Evolutionary conservation across 2,329 filamentous ascomycete genomes (phyloP).

Genomic region (Sclerotinia nivalis): DNA sequence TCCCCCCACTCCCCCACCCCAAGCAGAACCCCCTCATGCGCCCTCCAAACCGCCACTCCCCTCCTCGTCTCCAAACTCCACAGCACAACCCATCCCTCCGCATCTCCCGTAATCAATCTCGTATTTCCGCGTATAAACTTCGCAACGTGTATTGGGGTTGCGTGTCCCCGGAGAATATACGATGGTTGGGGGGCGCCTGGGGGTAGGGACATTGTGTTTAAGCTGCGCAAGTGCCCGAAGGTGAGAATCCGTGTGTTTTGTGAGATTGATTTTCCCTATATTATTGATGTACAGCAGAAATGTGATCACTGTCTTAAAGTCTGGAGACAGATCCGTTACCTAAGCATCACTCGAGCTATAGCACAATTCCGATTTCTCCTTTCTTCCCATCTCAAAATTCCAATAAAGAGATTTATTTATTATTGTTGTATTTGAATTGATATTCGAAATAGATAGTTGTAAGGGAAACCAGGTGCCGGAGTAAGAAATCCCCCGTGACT

Average conservation of each 20-base stretch:
- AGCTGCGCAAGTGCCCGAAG: background rate
- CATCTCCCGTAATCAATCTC: slow-evolving; percentile 81
- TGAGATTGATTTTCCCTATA: background rate
- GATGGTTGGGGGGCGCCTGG: slow-evolving; percentile 36
- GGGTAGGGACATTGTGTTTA: slow-evolving; percentile 33
- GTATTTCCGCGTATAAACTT: slow-evolving; percentile 72
- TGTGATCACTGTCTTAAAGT: background rate
- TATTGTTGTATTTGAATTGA: background rate
- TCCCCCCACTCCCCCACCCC: slow-evolving; percentile 71
- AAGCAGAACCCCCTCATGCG: slow-evolving; percentile 72
- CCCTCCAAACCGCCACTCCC: slow-evolving; percentile 80
- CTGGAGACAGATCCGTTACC: background rate
- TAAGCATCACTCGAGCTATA: background rate
- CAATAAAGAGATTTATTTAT: too few relatives aligned
- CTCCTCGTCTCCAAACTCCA: slow-evolving; percentile 86
- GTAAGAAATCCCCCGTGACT: background rate
- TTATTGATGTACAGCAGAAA: background rate
- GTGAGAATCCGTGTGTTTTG: rapidly evolving
- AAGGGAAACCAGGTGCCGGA: background rate
- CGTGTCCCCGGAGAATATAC: slow-evolving; percentile 81
- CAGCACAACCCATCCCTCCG: slow-evolving; percentile 82
- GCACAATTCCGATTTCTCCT: background rate
- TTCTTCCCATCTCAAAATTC: background rate
- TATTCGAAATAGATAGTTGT: background rate
- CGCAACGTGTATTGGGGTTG: slow-evolving; percentile 74